Base-by-base conservation (phyloP, 306 rosid species). In the Herpetospermum pedunculosum region DNA sequence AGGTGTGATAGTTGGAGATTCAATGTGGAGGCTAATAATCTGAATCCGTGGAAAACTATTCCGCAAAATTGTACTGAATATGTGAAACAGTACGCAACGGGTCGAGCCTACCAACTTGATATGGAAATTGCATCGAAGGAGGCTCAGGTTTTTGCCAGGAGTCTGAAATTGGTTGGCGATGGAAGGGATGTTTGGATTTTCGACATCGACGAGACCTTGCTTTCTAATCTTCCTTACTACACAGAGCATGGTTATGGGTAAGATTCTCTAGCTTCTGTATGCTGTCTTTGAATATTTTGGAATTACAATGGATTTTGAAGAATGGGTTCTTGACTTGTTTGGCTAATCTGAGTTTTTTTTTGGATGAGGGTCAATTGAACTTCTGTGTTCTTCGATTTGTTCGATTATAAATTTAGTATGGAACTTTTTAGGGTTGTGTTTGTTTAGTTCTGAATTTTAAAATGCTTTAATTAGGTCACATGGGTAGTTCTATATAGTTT, bases 211-310 rank as follows among this genome's bases (percentile, higher is more conserved):
- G 98, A 91, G 77, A 94, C 98, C 3, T 67, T 91, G 16, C 91
- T 91, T 74, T 94, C 98, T 4, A 89, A 94, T 85, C 84, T 94
- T 35, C 98, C 97, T 2, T 94, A 94, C 79, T 94, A 94, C 72
- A 78, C 87, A 0, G 87, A 78, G 8, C 96, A 85, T 75, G 90
- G 89, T 73, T 91, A 80, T 50, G 98, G 98, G 97, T 92, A 85
- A 52, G 78, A 30, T 37, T 73, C 68, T 55, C 29, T 50, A 34
- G 72, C 9, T 9, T 65, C 49, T 35, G 71, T 64, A 4, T n/a
- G 10, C 2, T 7, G 5, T 28, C 26, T 40, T 37, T 3, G 35
- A 37, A 23, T 40, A 2, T 65, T 40, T 21, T 65, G 11, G 50
- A 40, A 21, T 19, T 13, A 21, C 16, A 19, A 11, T 9, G 48